Base-by-base conservation (phyloP, 805 yeast species). In the Yarrowia hollandica region DNA sequence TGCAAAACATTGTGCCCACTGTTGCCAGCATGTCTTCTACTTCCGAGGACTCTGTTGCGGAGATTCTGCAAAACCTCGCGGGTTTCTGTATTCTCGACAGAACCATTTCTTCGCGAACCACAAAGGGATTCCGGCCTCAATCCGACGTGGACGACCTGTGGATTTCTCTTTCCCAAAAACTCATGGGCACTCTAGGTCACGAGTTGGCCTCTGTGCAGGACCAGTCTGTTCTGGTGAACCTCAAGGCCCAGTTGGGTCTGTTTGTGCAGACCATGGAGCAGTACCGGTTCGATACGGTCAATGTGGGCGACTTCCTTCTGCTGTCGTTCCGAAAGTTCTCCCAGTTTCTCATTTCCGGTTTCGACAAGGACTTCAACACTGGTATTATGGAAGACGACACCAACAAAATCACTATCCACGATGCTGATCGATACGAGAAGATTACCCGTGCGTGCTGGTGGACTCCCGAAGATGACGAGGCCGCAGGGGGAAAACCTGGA, bases 71-170 rank as follows among this genome's bases (percentile, higher is more conserved):
- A 58, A 83, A 81, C 60, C 75, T 90, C 11, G 76, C 84, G 3
- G 96, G 96, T 0, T 89, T 90, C 64, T 82, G 90, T 64, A 77
- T 89, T 1, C 77, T 85, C 65, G 97, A 94, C 71, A 82, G 85
- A 59, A 79, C 82, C 57, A 75, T 91, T 14, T 81, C 85, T 41
- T 28, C 35, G 7, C 63, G 71, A 18, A 74, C 77, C 44, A 78
- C 82, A 7, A 86, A 94, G 0, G 81, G 82, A 59, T 82, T 79
- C 63, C 80, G 84, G 23, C 77, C 90, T 7, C 78, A 91, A 21
- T 72, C 83, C 9, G 80, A 82, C 56, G 78, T 82, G 35, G 84
- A 82, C 65, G 92, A 86, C 64, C 75, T 89, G 60, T 94, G 95
- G 90, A 88, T 84, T 39, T 81, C 86, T 2, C 77, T 88, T 31